Base-by-base conservation (phyloP, 2,329 filamentous ascomycete genomes). In the Aspergillus sp. region DNA sequence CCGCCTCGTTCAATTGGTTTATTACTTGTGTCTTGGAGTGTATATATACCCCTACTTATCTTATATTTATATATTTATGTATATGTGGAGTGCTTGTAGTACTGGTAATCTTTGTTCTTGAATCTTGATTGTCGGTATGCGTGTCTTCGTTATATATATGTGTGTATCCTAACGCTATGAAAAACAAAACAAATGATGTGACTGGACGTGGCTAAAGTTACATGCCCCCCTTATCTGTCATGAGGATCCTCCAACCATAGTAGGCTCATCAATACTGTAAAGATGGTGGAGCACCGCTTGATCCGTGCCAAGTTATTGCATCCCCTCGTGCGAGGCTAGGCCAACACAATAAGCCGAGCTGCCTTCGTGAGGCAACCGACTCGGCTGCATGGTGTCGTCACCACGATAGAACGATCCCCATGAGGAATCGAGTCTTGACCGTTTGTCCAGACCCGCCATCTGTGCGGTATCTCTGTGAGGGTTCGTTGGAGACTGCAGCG, bases 371-470 rank as follows among this genome's bases (percentile, higher is more conserved):
- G 47, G n/a, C 47, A 50, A 27, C 15, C 10, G 47, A 19, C 8
- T 30, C 15, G 23, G 27, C 25, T 30, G 25, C 25, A 50, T 30
- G 47, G 10, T 17, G 25, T 50, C 23, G 8, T 25, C 25, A 10
- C 25, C 25, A n/a, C 5, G n/a, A 27, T 30, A 30, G 27, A 50
- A 50, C 15, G 47, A 11, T n/a, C 47, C 47, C 23, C n/a, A 32
- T 10, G 47, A n/a, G 15, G 47, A 30, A 32, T 32, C 47, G 25
- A 32, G 11, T 27, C 25, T 51, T 10, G 56, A 62, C 48, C 57
- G 62, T 42, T 62, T 63, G 19, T 64, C 62, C 39, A 58, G 30
- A 27, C 32, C 50, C n/a, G 41, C n/a, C 17, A 38, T 47, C 2
- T 21, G 32, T 11, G 30, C 30, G 27, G 17, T 1, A 23, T 23